Evolutionary conservation across 1,139 yeast genomes (phyloP), one percentile per base, ranked within the genome.

Genomic region (Suhomyces taliae): DNA sequence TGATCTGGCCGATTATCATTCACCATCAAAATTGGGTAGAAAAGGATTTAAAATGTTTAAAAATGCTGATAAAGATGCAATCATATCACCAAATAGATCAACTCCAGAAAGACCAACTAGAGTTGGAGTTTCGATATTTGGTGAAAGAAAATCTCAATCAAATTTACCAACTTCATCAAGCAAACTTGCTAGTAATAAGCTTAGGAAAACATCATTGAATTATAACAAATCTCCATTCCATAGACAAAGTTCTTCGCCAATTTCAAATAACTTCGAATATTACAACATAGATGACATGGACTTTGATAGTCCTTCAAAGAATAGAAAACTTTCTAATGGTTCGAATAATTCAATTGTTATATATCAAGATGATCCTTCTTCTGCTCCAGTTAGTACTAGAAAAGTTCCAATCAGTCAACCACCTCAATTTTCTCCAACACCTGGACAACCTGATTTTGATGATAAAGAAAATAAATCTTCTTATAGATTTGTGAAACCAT

Each of bases 401-500:
- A 46, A 45, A 34, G 39, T 42, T n/a, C 48, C 24, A 31, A 36
- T 29, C 19, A 39, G 36, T 7, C 45, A 40, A 41, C 29, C 44
- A 34, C 15, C 38, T 26, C 37, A 41, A 39, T 44, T 39, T 8
- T 39, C 48, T 19, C 40, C 47, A n/a, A 27, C 49, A 26, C 32
- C 40, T 33, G 31, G 43, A 5, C 42, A 39, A 9, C 50, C 52
- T 40, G 73, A 65, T 11, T 56, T 47, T 36, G 60, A 56, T 34
- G 71, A 71, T 47, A 70, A 72, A 48, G 78, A 69, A 50, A 72
- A 74, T 53, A 63, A 61, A 37, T 57, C 78, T 24, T 78, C 85
- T 1, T 89, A 84, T 65, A 81, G 82, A 53, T 81, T 82, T 47
- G 95, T 87, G 32, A 87, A 86, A 60, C 96, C 97, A 5, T 73